These are phyloP conservation scores for Lepidium africanum DNA, from an alignment of 345 rosid genomes.

Conservation along the genomic window DNA sequence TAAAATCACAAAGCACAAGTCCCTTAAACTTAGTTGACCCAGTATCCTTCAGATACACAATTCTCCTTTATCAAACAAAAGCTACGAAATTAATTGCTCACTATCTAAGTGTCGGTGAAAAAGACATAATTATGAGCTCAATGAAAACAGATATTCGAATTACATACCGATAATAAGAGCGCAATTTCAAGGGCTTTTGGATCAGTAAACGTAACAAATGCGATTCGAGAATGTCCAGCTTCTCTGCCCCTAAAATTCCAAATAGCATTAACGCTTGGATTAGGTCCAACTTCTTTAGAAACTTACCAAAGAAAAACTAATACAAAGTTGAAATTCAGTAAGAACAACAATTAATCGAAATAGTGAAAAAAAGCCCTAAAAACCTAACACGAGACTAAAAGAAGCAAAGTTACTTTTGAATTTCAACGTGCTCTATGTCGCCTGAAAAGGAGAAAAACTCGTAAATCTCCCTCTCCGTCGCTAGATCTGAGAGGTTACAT, in stretches of 20 bases:
- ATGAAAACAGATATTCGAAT: not conserved
- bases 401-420: constrained; percentile 37
- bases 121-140: not conserved
- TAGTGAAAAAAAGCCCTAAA: not conserved
- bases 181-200: constrained; percentile 92
- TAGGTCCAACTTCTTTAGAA: not conserved
- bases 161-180: constrained; percentile 54
- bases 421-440: constrained; percentile 63
- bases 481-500: constrained; percentile 85
- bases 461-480: constrained; percentile 89
- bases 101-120: not conserved
- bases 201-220: constrained; percentile 80
- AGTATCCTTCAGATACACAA: not conserved
- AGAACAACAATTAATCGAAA: not conserved
- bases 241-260: constrained; percentile 39
- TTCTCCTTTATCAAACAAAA: no score
- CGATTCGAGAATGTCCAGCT: constrained; percentile 42
- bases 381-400: no score
- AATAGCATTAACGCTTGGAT: constrained; percentile 9
- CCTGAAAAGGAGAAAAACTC: constrained; percentile 99
- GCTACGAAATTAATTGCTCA: not conserved
- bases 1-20: not conserved
- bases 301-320: not conserved
- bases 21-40: no score
- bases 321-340: not conserved